Percentiles rank a stretch among this genome's conserved stretches.
Evolutionary conservation across 495 filamentous ascomycete genomes (phyloP).

Genomic region (Aspergillus bertholletiae): DNA sequence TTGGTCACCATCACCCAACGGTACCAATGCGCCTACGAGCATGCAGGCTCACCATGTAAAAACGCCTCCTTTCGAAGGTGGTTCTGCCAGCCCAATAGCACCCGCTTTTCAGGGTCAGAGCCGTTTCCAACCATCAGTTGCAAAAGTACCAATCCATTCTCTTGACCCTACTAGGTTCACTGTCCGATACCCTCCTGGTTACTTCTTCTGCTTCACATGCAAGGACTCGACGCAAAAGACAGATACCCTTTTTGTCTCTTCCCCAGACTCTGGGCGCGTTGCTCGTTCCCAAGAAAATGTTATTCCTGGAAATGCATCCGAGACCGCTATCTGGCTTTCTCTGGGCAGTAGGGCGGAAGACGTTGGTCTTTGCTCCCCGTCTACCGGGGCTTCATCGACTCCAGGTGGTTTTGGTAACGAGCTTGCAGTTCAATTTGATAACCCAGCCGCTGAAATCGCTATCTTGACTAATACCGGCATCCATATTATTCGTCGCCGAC

Average conservation of each 20-base stretch:
- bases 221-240: slow-evolving; percentile 46
- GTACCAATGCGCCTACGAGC: slow-evolving; percentile 71
- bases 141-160: slow-evolving; percentile 36
- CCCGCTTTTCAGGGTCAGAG: slow-evolving; percentile 26
- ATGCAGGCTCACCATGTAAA: slow-evolving; percentile 97
- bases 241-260: slow-evolving; percentile 77
- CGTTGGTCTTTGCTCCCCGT: slow-evolving; percentile 67
- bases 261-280: slow-evolving; percentile 82
- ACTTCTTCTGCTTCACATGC: slow-evolving; percentile 77
- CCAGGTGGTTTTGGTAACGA: slow-evolving; percentile 92
- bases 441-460: slow-evolving; percentile 74
- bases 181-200: slow-evolving; percentile 77
- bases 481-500: slow-evolving; percentile 73
- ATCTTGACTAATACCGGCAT: slow-evolving; percentile 88
- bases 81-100: slow-evolving; percentile 18
- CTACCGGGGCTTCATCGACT: slow-evolving; percentile 62
- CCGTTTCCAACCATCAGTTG: slow-evolving; percentile 23
- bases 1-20: slow-evolving; percentile 52
- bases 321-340: slow-evolving; percentile 72
- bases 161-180: slow-evolving; percentile 55
- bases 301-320: slow-evolving; percentile 49
- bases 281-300: slow-evolving; percentile 52
- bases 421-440: slow-evolving; percentile 88
- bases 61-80: slow-evolving; percentile 66
- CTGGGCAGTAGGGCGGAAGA: slow-evolving; percentile 69